Conservation (phyloP, 345 rosid genomes). For the Toxicodendron radicans region DNA sequence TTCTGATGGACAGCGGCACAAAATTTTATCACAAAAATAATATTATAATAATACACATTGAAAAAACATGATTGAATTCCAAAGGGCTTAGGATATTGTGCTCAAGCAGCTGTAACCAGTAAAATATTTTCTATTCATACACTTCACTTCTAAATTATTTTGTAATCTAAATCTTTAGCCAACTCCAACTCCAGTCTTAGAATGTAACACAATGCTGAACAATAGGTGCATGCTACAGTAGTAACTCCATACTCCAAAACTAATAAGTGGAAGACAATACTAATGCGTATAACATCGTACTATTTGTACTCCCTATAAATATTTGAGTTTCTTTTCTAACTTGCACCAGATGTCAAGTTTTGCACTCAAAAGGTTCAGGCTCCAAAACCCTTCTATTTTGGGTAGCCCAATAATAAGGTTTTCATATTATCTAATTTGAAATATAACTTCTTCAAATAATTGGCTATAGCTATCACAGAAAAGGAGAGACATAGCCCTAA, state of each 20-base stretch:
- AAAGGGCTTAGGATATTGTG: background rate
- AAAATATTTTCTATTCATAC: background rate
- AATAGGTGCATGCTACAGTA: background rate
- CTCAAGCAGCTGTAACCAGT: background rate
- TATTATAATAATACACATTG: background rate
- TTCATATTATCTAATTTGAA: background rate
- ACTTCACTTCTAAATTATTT: background rate
- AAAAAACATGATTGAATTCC: background rate
- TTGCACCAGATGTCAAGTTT: background rate
- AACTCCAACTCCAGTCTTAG: constrained; percentile 5
- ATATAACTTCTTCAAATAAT: background rate
- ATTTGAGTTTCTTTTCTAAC: background rate
- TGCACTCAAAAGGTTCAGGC: background rate
- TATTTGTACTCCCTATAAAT: background rate
- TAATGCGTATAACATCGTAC: background rate
- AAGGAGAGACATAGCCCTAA: background rate
- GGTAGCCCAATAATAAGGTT: background rate
- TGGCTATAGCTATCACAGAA: background rate
- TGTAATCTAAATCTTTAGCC: background rate
- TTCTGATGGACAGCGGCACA: background rate
- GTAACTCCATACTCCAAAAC: background rate
- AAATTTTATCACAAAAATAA: background rate
- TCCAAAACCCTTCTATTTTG: background rate
- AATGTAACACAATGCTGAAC: background rate
- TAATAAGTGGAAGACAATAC: background rate